phyloP scores from a whole-genome alignment of 306 rosid genomes.

The Senna siamea region DNA sequence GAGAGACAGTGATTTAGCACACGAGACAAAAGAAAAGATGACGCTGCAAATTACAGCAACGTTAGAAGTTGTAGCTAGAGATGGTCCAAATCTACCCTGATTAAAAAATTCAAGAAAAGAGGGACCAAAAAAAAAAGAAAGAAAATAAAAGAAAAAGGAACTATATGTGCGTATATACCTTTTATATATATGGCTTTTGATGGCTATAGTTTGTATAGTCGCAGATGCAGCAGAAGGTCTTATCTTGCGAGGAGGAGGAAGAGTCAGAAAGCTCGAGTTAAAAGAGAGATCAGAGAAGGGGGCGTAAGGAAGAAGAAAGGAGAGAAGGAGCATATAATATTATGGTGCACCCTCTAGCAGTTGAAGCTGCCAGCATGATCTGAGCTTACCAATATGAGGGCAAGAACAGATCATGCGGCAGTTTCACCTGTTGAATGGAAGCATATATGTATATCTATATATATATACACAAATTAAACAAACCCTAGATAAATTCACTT shows the following conservation, averaged over 20 bases:
- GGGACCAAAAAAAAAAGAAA: constrained; percentile 2
- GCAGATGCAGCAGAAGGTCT: too few relatives aligned
- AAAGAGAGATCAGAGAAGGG: background rate
- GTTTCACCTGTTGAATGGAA: constrained; percentile 75
- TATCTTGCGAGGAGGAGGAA: background rate
- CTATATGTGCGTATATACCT: background rate
- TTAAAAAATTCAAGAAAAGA: background rate
- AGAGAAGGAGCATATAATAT: constrained; percentile 17
- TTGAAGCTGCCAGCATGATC: constrained; percentile 99
- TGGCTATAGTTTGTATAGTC: constrained; percentile 17
- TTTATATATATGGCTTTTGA: constrained; percentile 18
- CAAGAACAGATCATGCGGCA: constrained; percentile 73
- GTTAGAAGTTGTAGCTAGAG: background rate
- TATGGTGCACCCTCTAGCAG: constrained; percentile 60
- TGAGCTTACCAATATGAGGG: constrained; percentile 43
- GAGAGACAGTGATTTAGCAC: too few relatives aligned
- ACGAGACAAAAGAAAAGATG: constrained; percentile 46
- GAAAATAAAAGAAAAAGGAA: background rate
- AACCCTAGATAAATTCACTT: constrained; percentile 29
- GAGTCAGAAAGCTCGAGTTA: background rate
- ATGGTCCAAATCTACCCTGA: constrained; percentile 48
- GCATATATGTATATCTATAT: constrained; percentile 38
- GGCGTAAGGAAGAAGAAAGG: background rate
- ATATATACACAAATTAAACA: background rate
- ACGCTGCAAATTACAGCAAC: constrained; percentile 43